Conservation (phyloP, 225 moss, liverwort and hornwort species). For the Sphagnum contortum region DNA sequence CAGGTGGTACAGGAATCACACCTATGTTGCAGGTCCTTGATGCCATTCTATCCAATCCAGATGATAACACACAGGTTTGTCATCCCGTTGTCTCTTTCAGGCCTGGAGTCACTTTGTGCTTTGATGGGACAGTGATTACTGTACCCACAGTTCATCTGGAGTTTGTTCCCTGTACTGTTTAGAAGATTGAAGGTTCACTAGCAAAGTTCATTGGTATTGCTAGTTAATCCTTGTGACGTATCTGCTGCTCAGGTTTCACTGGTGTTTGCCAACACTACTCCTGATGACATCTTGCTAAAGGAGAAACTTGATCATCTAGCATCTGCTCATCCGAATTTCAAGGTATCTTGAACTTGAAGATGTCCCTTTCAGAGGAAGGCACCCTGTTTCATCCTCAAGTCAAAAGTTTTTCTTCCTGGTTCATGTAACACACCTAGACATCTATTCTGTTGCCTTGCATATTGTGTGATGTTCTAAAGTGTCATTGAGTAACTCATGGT, state of each 20-base stretch:
- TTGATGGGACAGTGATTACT: not conserved
- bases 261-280: constrained; percentile 53
- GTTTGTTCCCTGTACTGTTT: too few relatives aligned
- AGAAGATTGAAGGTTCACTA: too few relatives aligned
- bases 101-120: not conserved
- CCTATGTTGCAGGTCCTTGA: constrained; percentile 88
- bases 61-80: constrained; percentile 68
- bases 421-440: not conserved
- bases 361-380: too few relatives aligned
- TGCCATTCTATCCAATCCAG: constrained; percentile 70
- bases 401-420: not conserved
- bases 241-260: constrained; percentile 57
- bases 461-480: not conserved
- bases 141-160: too few relatives aligned
- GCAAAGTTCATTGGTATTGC: too few relatives aligned
- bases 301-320: constrained; percentile 54
- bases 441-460: not conserved
- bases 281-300: constrained; percentile 68
- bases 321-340: constrained; percentile 67
- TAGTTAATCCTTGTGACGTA: not conserved
- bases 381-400: too few relatives aligned
- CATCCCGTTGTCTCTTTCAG: not conserved
- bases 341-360: constrained; percentile 26
- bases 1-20: constrained; percentile 87
- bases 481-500: not conserved